Percentiles rank a stretch among this genome's conserved stretches.
Evolutionary conservation across 2,329 filamentous ascomycete species (phyloP).

Genomic region (Exophiala viscosa): DNA sequence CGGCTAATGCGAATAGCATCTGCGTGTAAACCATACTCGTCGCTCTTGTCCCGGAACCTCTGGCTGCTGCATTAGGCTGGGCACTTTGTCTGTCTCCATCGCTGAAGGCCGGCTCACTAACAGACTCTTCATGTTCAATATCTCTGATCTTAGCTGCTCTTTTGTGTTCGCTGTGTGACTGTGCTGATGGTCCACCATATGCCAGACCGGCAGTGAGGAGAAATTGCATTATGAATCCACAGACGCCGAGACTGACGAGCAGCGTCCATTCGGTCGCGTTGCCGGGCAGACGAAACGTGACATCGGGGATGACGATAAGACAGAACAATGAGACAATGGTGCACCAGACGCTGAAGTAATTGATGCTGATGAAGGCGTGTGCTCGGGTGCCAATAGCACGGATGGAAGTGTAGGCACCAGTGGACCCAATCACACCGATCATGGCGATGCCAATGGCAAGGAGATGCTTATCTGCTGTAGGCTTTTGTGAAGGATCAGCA

Average conservation of each 20-base stretch:
- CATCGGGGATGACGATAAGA: constrained; percentile 54
- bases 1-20: constrained; percentile 65
- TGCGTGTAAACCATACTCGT: constrained; percentile 67
- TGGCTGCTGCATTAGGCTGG: constrained; percentile 28
- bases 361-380: constrained; percentile 79
- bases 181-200: constrained; percentile 58
- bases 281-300: constrained; percentile 56
- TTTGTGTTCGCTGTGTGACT: neutral
- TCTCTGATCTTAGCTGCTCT: constrained; percentile 5
- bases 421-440: constrained; percentile 71
- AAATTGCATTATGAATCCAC: constrained; percentile 82
- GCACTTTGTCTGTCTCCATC: neutral
- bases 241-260: constrained; percentile 64
- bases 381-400: constrained; percentile 75
- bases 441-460: constrained; percentile 68
- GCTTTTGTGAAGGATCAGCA: constrained; percentile 23
- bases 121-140: constrained; percentile 9
- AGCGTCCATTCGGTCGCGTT: constrained; percentile 61
- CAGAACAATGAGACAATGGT: constrained; percentile 63
- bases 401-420: constrained; percentile 72
- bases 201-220: constrained; percentile 74
- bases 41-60: constrained; percentile 43
- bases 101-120: neutral
- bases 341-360: constrained; percentile 73
- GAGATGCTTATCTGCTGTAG: constrained; percentile 63